Base-by-base conservation (phyloP, 352 stramenopile species). In the Phytophthora tubulina region DNA sequence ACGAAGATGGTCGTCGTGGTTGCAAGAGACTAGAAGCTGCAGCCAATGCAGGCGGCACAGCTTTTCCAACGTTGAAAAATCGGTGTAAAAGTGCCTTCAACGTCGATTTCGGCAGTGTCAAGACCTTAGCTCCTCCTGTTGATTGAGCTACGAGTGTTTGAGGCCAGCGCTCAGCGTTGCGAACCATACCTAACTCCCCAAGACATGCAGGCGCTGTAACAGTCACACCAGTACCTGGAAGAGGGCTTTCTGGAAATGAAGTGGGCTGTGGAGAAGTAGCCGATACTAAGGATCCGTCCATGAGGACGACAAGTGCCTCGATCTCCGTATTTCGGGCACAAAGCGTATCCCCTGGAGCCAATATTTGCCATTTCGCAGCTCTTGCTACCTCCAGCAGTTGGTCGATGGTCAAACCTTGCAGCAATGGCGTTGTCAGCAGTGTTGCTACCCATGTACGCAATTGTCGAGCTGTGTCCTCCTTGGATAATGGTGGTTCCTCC, bases 361-460 rank as follows among this genome's bases (percentile, higher is more conserved):
- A 17, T 3, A 49, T 63, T 68, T 75, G 72, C 82, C 82, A 90
- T 46, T 60, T 80, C 30, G 71, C 72, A 9, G 48, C 57, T 13
- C 75, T 84, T 8, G 74, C 65, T 45, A 89, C 54, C 60, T 92
- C 85, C 4, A 92, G 51, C 32, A 89, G 67, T 32, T 92, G 84
- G 4, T 92, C 84, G 5, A 88, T 78, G 0, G 46, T 80, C 32
- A 92, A 60, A 11, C 59, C 52, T 13, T 63, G 46, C 6, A 90
- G 73, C 41, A 88, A 49, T 0, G 75, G 61, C 6, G 72, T 76
- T 8, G 54, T 59, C 21, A 79, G 46, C 4, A 90, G 53, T 35
- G 65, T 70, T 17, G 60, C 60, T 32, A 92, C 32, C 6, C 85
- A 57, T 0, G 51, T 30, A 31, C 79, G 76, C 59, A 92, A 67